Evolutionary conservation across 2,329 filamentous ascomycete species (phyloP), one percentile per base, ranked within the genome.

Genomic region (Onygena corvina): DNA sequence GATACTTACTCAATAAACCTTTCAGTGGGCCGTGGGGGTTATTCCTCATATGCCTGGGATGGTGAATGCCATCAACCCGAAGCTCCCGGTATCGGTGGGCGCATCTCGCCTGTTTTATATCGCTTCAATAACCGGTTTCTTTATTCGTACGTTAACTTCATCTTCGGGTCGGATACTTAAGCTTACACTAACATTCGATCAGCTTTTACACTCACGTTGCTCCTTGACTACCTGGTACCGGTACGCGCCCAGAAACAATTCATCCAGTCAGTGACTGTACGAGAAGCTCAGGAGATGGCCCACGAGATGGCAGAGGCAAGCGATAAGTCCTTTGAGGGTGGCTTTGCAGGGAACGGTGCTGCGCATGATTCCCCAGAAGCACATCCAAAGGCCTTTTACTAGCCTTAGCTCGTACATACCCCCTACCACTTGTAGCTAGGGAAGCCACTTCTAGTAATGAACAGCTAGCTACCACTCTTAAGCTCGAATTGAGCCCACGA

Each of bases 91-190:
- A 2, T 38, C 51, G 12, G 53, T 56, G 8, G 63, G 61, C 23
- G 66, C 64, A 54, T 65, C 62, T 1, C 59, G 64, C 11, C 52
- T 71, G 0, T 71, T 70, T 56, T 67, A 71, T 47, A 59, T 71
- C 12, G 65, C 66, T 0, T 71, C 66, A 50, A 58, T 66, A 9
- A 55, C 68, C 1, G 69, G 69, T 0, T 64, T 70, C 47, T 58
- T 59, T 3, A 67, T 70, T 44, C 65, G 65, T 52, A 42, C 25
- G 36, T 42, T 27, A 20, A 40, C 16, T 21, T 21, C 20, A 36
- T 18, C 18, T 16, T 11, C 21, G 12, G 11, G 4, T 4, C 12
- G 18, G 12, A 3, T 6, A 42, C 12, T 1, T 8, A 4, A 9
- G 12, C 27, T 38, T n/a, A 2, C 21, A 25, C 3, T 9, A n/a